Evolutionary conservation across 768 basidiomycete genomes (phyloP).

Genomic region (Sutorius australiensis): DNA sequence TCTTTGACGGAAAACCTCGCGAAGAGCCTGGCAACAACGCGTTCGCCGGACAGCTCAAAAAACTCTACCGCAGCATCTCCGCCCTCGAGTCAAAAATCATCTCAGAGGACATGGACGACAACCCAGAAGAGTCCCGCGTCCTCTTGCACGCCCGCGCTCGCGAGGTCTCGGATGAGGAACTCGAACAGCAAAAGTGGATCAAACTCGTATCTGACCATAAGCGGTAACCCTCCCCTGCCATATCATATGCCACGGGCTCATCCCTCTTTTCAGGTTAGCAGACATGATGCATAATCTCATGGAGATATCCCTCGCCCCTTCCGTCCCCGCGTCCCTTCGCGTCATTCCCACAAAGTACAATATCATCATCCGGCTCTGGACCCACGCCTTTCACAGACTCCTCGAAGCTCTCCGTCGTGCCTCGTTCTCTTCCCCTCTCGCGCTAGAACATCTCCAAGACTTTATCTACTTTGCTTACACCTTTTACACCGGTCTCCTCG

Average conservation of each 20-base stretch:
- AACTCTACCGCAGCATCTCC: constrained; percentile 79
- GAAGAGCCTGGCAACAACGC: constrained; percentile 61
- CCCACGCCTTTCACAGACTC: constrained; percentile 82
- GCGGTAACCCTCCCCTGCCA: constrained; percentile 48
- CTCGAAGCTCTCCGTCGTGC: constrained; percentile 88
- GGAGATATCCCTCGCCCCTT: constrained; percentile 78
- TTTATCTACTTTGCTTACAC: constrained; percentile 95
- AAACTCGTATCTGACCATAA: constrained; percentile 78
- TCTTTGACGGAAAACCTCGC: constrained; percentile 55
- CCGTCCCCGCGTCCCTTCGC: constrained; percentile 83
- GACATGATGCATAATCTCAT: constrained; percentile 90
- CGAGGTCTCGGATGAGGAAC: constrained; percentile 46
- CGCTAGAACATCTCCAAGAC: constrained; percentile 89
- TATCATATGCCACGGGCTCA: not conserved
- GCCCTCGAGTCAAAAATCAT: constrained; percentile 74
- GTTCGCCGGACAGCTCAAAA: constrained; percentile 73
- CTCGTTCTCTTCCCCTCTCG: constrained; percentile 57
- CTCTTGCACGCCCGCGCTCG: constrained; percentile 34
- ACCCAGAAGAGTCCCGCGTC: constrained; percentile 38
- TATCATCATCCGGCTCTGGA: constrained; percentile 92
- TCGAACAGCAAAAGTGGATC: constrained; percentile 74
- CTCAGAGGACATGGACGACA: constrained; percentile 55
- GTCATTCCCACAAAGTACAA: constrained; percentile 93
- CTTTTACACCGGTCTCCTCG: constrained; percentile 86
- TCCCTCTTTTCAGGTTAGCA: constrained; percentile 59